Percentiles rank a stretch among this genome's conserved stretches.
Evolutionary conservation across 1,284 basidiomycete genomes (phyloP).

Genomic region (Naganishia sp.): DNA sequence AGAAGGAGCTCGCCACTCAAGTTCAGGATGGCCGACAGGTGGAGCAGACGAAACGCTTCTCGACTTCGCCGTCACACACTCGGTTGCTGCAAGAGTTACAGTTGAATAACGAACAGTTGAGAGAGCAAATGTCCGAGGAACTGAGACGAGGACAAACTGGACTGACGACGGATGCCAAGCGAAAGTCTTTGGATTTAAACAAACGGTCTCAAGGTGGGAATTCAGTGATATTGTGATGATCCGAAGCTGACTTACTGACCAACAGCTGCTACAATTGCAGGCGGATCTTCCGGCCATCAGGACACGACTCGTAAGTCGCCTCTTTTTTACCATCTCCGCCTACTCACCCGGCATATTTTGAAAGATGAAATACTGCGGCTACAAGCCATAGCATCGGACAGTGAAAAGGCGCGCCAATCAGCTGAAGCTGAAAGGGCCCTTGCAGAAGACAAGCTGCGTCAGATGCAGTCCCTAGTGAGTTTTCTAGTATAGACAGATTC

Average conservation of each 20-base stretch:
- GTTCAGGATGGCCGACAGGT: constrained; percentile 58
- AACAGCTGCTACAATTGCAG: too few relatives aligned
- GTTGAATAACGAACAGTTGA: constrained; percentile 59
- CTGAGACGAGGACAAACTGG: constrained; percentile 43
- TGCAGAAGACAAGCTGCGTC: constrained; percentile 21
- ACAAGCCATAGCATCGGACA: constrained; percentile 12
- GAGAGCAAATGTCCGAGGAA: constrained; percentile 60
- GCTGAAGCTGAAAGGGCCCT: constrained; percentile 9
- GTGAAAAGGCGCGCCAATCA: constrained; percentile 15
- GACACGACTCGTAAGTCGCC: neutral
- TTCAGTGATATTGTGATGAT: too few relatives aligned
- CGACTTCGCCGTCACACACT: constrained; percentile 39
- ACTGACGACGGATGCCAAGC: constrained; percentile 48
- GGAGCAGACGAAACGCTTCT: constrained; percentile 25
- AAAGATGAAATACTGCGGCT: constrained; percentile 13
- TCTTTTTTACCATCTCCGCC: neutral
- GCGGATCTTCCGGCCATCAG: too few relatives aligned
- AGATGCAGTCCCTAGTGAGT: constrained; percentile 27
- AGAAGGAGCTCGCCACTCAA: constrained; percentile 58
- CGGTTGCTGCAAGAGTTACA: constrained; percentile 70
- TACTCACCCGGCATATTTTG: neutral
- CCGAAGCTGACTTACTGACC: too few relatives aligned
- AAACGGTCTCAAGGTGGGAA: neutral
- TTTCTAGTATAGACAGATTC: too few relatives aligned
- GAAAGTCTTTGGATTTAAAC: constrained; percentile 28